Conservation (phyloP, 148 eudicot genomes). For the Rhododendron williamsianum region DNA sequence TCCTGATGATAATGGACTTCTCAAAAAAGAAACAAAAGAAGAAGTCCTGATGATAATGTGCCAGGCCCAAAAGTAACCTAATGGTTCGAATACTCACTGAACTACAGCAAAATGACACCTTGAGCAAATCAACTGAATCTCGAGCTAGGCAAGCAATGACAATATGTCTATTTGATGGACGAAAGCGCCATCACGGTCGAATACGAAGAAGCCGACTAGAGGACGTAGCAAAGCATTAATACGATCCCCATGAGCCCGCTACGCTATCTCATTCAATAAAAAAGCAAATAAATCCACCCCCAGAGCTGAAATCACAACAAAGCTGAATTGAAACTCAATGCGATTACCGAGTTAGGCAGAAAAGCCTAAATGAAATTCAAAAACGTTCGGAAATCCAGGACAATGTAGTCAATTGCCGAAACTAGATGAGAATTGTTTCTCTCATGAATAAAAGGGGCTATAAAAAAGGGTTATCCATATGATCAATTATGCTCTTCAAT, state of each 20-base stretch:
- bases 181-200: no score
- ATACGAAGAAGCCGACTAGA: no score
- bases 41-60: neutral
- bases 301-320: neutral
- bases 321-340: neutral
- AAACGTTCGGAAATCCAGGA: neutral
- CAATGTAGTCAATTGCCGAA: neutral
- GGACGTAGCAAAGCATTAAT: no score
- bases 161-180: no score
- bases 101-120: no score
- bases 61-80: neutral
- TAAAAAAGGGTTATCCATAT: slow-evolving; percentile 27
- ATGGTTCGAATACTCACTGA: no score
- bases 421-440: neutral
- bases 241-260: no score
- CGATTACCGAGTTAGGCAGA: neutral
- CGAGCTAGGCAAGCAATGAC: no score
- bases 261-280: neutral
- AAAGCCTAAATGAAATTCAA: neutral
- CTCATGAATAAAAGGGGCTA: neutral
- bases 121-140: no score
- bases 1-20: neutral
- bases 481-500: slow-evolving; percentile 50
- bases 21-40: no score
- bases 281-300: neutral